Percentiles rank a stretch among this genome's conserved stretches.
These are phyloP conservation scores for Trichoderma sp. DNA, from an alignment of 2,329 filamentous ascomycete species.

Conservation along the genomic window DNA sequence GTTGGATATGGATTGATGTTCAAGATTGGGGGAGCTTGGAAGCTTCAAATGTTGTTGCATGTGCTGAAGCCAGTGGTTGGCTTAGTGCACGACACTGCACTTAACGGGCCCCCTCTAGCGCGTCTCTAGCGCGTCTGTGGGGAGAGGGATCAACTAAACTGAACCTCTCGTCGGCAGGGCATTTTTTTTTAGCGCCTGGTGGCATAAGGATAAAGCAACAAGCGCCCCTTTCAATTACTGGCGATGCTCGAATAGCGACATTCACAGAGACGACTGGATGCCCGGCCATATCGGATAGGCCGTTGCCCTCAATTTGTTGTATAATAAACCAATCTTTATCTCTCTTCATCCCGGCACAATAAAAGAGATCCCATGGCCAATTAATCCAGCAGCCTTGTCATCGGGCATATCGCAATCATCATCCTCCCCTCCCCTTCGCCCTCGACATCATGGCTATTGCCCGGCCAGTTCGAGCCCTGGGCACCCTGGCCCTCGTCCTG, in stretches of 20 bases:
- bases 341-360: not conserved
- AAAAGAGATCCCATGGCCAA: conserved; percentile 6
- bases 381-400: not conserved
- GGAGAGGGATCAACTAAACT: not conserved
- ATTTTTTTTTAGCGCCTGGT: not conserved
- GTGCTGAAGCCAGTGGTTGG: not conserved
- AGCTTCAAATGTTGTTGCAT: not conserved
- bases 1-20: not conserved
- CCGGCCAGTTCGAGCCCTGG: conserved; percentile 78
- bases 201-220: conserved; percentile 6
- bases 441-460: conserved; percentile 71
- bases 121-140: conserved; percentile 14
- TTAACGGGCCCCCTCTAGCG: conserved; percentile 5
- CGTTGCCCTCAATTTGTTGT: not conserved
- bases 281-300: not conserved
- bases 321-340: not conserved
- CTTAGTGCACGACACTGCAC: not conserved
- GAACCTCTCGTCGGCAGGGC: conserved; percentile 4
- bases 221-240: not conserved
- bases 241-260: not conserved
- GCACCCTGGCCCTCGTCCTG: conserved; percentile 66
- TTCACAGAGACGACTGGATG: conserved; percentile 8
- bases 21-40: not conserved
- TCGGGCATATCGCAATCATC: conserved; percentile 6
- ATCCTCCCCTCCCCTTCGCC: not conserved